These are phyloP conservation scores for Backusella luteola DNA, from an alignment of 192 early-diverging fungal genomes.

Conservation along the genomic window DNA sequence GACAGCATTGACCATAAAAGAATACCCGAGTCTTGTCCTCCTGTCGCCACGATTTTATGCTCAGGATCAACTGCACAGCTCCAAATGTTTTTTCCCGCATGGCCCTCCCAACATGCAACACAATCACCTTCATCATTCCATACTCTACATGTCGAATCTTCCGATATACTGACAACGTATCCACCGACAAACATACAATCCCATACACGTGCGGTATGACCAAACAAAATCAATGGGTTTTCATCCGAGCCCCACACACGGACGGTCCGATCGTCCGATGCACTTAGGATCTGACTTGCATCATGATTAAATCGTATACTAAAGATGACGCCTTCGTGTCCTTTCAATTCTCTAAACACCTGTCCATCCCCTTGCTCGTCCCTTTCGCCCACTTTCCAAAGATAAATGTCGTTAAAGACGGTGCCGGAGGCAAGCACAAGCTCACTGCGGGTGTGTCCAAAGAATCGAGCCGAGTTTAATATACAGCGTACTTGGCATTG, in stretches of 20 bases:
- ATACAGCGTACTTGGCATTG: constrained; percentile 71
- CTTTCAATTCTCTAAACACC: constrained; percentile 47
- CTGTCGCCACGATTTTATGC: constrained; percentile 58
- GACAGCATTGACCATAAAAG: constrained; percentile 66
- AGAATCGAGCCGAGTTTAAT: constrained; percentile 73
- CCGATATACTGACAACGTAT: constrained; percentile 66
- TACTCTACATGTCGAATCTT: constrained; percentile 80
- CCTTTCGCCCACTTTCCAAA: constrained; percentile 57
- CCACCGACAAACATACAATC: constrained; percentile 59
- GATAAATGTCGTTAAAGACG: constrained; percentile 78
- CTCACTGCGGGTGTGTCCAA: constrained; percentile 46
- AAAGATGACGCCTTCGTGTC: constrained; percentile 80
- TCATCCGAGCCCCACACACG: constrained; percentile 54
- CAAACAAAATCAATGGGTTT: constrained; percentile 49
- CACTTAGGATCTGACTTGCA: constrained; percentile 58
- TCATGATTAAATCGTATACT: constrained; percentile 65
- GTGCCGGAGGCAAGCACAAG: constrained; percentile 73
- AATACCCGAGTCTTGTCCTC: constrained; percentile 81
- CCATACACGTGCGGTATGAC: constrained; percentile 83
- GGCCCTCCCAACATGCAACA: constrained; percentile 76
- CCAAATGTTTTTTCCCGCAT: constrained; percentile 82
- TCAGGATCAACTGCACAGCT: constrained; percentile 62
- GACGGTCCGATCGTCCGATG: constrained; percentile 83
- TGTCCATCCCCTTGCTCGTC: constrained; percentile 41
- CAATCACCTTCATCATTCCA: constrained; percentile 64